Evolutionary conservation across 345 rosid genomes (phyloP).

Genomic region (Populus alba): DNA sequence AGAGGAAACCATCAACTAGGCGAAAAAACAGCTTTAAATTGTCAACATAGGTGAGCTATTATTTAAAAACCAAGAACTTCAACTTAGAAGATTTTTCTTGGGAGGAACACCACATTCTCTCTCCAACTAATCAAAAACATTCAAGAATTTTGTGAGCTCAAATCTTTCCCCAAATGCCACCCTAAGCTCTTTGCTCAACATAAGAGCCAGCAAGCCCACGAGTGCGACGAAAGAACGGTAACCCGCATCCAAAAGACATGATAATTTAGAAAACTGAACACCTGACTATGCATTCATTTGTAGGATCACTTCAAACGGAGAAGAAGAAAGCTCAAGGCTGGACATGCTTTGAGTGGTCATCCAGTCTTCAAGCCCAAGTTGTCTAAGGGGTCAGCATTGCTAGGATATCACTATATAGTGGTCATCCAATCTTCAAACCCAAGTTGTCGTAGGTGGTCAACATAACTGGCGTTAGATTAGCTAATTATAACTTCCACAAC

Average conservation of each 20-base stretch:
- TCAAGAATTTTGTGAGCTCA: slow-evolving; percentile 2
- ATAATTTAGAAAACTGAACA: not conserved
- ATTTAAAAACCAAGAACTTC: slow-evolving; percentile 9
- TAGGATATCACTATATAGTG: not conserved
- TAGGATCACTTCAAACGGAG: not conserved
- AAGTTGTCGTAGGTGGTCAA: too few species aligned
- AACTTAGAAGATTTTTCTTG: not conserved
- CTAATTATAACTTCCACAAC: not conserved
- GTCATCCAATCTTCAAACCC: too few species aligned
- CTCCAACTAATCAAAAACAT: slow-evolving; percentile 12
- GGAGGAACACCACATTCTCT: not conserved
- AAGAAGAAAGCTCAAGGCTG: not conserved
- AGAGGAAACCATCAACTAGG: too few species aligned
- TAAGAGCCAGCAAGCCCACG: slow-evolving; percentile 92
- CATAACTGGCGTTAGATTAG: not conserved
- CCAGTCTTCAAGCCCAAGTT: not conserved
- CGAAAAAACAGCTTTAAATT: not conserved
- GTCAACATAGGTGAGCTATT: not conserved
- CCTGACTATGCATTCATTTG: too few species aligned
- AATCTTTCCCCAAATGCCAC: not conserved
- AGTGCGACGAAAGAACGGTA: slow-evolving; percentile 66
- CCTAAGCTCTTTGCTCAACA: slow-evolving; percentile 69
- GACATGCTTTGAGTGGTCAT: not conserved
- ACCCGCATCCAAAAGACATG: slow-evolving; percentile 42
- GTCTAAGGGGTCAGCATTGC: not conserved